Base-by-base conservation (phyloP, 2,329 filamentous ascomycete species). In the Macrophomina tecta region DNA sequence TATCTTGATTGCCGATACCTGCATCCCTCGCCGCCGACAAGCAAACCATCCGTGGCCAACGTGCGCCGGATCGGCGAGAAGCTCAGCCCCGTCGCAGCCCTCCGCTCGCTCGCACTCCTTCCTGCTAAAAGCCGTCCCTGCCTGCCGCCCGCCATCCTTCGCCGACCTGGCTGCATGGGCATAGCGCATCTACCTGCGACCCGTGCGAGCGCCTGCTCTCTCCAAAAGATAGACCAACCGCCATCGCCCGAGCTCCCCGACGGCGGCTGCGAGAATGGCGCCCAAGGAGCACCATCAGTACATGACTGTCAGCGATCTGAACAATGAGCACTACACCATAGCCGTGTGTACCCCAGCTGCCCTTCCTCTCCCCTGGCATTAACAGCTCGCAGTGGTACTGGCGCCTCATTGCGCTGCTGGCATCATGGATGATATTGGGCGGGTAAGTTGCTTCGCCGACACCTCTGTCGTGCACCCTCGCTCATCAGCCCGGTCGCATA, bases 371-470 rank as follows among this genome's bases (percentile, higher is more conserved):
- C 30, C 42, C 51, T 36, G 6, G 16, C 60, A 48, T 14, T 61
- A 32, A 61, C 40, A n/a, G 8, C 40, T 12, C 11, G 45, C 73
- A 82, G 49, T 84, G 82, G 82, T 84, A 84, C 70, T 84, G 82
- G 82, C 78, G 79, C 67, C 70, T 80, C 30, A 75, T 81, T 42
- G 81, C 82, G 8, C 73, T 81, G 6, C 73, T 75, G 2, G 79
- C 82, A 28, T 79, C 79, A 38, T 80, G 82, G 75, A 80, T 83
- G 79, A 81, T 84, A 55, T 69, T 84, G 36, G 82, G 81, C 74
- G 82, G 82, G 79, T 82, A 73, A 66, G 80, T 73, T 7, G n/a
- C 36, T 4, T 7, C 3, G 36, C 30, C 52, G 32, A n/a, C 23
- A 28, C 3, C 1, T n/a, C 58, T 34, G 9, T 67, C 58, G 51